Base-by-base conservation (phyloP, 495 filamentous ascomycete species). In the Copromyces sp. region DNA sequence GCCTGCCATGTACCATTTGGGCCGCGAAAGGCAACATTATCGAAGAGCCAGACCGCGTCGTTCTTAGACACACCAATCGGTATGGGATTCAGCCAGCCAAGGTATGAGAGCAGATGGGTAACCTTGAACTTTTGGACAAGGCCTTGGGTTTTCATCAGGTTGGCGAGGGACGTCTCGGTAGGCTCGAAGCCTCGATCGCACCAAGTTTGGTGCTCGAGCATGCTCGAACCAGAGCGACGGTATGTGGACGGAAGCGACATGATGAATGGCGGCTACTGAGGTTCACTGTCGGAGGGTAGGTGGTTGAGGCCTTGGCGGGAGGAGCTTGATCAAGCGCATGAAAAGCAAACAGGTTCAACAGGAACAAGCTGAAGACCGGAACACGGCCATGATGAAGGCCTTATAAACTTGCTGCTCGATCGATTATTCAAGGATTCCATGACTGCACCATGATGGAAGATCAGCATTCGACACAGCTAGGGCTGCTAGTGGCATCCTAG, bases 11-110 rank as follows among this genome's bases (percentile, higher is more conserved):
- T 80, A 68, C 78, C 79, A 29, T 75, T 83, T 29, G 74, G 77
- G 44, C 78, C 77, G 35, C 88, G 88, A 78, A 90, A 97, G 7
- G 94, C 95, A 9, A 93, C 93, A 76, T 95, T 98, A 83, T 98
- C 94, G 45, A 98, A 80, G 14, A 98, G 83, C 95, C 95, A 98
- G 32, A 98, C 90, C 11, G 86, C 87, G 74, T 97, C 89, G 68
- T 82, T 74, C 3, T 72, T 74, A 9, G 78, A 79, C 45, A 88
- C 77, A 6, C 77, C 73, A 29, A 79, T 78, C 3, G 81, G 80
- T 3, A 84, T 72, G 5, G 86, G 85, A 73, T 87, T 87, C 37
- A 75, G 78, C 24, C 74, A 68, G 41, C 84, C 83, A 37, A 87
- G 75, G 53, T 85, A 84, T 12, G 85, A 86, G 69, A 87, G 81